Evolutionary conservation across 2,329 filamentous ascomycete genomes (phyloP).

Genomic region (Phialophora chinensis): DNA sequence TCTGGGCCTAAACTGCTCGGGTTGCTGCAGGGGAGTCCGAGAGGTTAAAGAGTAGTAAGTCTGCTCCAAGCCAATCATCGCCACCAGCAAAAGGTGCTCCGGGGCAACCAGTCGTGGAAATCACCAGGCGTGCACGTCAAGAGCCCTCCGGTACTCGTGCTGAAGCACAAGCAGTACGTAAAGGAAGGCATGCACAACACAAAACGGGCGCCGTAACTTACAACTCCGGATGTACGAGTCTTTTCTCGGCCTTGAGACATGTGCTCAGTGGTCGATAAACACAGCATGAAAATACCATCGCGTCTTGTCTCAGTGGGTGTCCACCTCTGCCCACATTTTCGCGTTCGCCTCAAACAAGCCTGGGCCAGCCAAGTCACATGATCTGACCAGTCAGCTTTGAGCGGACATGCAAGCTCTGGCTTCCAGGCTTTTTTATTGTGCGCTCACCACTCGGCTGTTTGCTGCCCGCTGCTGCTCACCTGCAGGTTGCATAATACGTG

Average conservation of each 20-base stretch:
- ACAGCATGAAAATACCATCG: conserved; percentile 5
- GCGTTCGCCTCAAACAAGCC: conserved; percentile 12
- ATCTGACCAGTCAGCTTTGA: conserved; percentile 6
- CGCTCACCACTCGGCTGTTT: conserved; percentile 4
- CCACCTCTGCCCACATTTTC: conserved; percentile 5
- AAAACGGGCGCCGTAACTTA: background rate
- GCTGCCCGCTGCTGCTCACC: conserved; percentile 13
- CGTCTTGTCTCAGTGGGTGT: conserved; percentile 6
- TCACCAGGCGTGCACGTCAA: conserved; percentile 16
- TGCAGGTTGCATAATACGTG: conserved; percentile 14
- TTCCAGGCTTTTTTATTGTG: background rate
- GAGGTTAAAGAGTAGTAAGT: conserved; percentile 6
- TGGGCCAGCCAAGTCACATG: conserved; percentile 13
- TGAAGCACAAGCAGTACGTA: conserved; percentile 7
- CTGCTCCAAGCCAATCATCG: conserved; percentile 16
- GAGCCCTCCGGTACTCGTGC: background rate
- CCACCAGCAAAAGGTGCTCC: conserved; percentile 8
- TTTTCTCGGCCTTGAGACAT: background rate
- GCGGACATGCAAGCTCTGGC: background rate
- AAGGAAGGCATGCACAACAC: background rate
- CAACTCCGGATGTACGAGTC: background rate
- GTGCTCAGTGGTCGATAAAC: background rate
- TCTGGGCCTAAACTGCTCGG: conserved; percentile 15
- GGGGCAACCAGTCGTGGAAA: conserved; percentile 22
- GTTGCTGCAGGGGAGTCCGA: conserved; percentile 27